Base-by-base conservation (phyloP, 305 asterid genomes). In the Fraxinus ornus region DNA sequence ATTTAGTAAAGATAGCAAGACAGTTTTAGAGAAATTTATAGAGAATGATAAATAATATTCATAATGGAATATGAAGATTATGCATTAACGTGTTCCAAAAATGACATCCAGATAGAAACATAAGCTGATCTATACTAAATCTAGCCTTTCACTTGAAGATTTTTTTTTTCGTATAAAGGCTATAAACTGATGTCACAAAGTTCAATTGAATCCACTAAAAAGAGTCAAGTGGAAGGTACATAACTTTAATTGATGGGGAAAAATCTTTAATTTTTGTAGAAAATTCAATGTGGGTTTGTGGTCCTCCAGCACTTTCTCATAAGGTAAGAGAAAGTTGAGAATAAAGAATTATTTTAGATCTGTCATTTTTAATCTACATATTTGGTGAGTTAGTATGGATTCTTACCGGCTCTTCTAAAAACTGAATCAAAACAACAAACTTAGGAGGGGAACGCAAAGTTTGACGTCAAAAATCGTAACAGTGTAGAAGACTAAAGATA, bases 251-350 rank as follows among this genome's bases (percentile, higher is more conserved):
- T 76, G 47, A 28, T 73, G 71, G 1, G 78, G 15, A 19, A 22
- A 21, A 21, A 10, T 52, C 22, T 76, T 41, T 10, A 5, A 2
- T 76, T 81, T n/a, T 81, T 19, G 26, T n/a, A 19, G 72, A 62
- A 41, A 37, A 64, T 49, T 76, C 80, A 85, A 75, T 79, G 89
- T 91, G 97, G 89, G 86, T 19, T 81, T 84, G 97, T 92, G 97
- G 95, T 90, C 97, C 97, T 85, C 84, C 83, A 90, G 90, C 84
- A 77, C 81, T 83, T 81, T 86, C 75, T 52, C 35, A 64, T 52
- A 52, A 73, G 75, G 81, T 81, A 36, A 84, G 78, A 75, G 30
- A 84, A 81, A 79, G 78, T n/a, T 79, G 66, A 76, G 33, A 41
- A 36, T 74, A 28, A 17, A 82, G 77, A 76, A 44, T 84, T 36